phyloP scores from a whole-genome alignment of 257 asterid species.

The Eustoma russellianum region DNA sequence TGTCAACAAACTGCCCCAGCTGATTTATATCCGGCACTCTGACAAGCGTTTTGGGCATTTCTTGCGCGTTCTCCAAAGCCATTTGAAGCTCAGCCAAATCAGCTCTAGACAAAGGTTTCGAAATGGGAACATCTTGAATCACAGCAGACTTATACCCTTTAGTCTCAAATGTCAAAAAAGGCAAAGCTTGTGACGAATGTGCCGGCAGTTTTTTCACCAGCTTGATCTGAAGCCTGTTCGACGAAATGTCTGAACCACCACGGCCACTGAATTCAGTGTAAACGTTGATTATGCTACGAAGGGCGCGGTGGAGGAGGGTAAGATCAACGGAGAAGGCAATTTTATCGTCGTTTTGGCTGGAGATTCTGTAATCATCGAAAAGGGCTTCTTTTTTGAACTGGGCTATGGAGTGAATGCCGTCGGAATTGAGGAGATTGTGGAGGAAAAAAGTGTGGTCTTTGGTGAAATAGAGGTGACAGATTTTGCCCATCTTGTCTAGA shows the following conservation, averaged over 20 bases:
- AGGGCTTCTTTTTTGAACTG: conserved; percentile 58
- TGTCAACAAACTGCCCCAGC: conserved; percentile 57
- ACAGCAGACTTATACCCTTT: conserved; percentile 71
- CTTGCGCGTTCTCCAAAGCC: conserved; percentile 56
- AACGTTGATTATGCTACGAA: conserved; percentile 69
- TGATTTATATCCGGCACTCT: conserved; percentile 49
- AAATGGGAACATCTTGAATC: conserved; percentile 89
- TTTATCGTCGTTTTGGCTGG: conserved; percentile 59
- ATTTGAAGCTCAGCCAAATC: conserved; percentile 61
- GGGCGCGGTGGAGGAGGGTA: conserved; percentile 91
- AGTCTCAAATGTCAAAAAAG: conserved; percentile 76
- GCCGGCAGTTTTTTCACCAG: conserved; percentile 72
- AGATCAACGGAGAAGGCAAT: conserved; percentile 70
- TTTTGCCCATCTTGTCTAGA: conserved; percentile 72
- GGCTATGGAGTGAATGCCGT: conserved; percentile 79
- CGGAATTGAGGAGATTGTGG: conserved; percentile 89
- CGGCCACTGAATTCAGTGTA: conserved; percentile 26
- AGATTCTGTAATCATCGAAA: conserved; percentile 62
- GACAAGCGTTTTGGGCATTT: conserved; percentile 65
- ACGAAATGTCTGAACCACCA: conserved; percentile 9
- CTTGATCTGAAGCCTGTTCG: conserved; percentile 54
- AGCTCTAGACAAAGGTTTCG: conserved; percentile 73
- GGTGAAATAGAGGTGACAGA: conserved; percentile 65
- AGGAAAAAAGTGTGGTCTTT: conserved; percentile 75
- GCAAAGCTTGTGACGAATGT: conserved; percentile 58